These are phyloP conservation scores for Colletotrichum liaoningense DNA, from an alignment of 2,329 filamentous ascomycete genomes.

Conservation along the genomic window DNA sequence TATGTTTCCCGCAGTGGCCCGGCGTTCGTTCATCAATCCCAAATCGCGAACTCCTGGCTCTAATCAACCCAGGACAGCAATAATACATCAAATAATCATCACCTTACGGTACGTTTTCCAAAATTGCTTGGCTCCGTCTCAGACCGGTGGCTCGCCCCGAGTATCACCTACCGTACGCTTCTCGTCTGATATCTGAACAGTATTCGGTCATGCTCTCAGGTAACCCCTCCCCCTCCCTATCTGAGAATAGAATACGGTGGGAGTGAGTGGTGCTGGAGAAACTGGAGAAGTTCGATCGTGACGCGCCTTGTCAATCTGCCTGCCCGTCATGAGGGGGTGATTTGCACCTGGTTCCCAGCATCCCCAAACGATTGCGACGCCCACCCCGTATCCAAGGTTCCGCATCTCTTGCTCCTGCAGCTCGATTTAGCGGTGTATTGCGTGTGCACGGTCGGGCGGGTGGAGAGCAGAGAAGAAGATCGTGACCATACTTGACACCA, in stretches of 20 bases:
- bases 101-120: background rate
- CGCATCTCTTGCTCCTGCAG: constrained; percentile 2
- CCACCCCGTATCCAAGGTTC: background rate
- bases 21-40: constrained; percentile 20
- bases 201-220: background rate
- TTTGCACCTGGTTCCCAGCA: constrained; percentile 3
- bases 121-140: constrained; percentile 13
- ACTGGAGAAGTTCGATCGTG: constrained; percentile 21
- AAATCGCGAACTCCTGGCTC: constrained; percentile 14
- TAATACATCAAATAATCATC: constrained; percentile 2
- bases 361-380: constrained; percentile 14
- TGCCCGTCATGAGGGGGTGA: constrained; percentile 14
- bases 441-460: constrained; percentile 16
- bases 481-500: constrained; percentile 9
- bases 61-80: background rate
- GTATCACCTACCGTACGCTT: background rate
- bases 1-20: background rate
- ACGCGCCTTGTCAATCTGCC: constrained; percentile 12
- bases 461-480: background rate
- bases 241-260: background rate
- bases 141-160: background rate
- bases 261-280: constrained; percentile 9
- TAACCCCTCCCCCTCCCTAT: background rate
- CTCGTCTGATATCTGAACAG: background rate
- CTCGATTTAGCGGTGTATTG: constrained; percentile 9